A percentile compares a stretch with the other conserved stretches of the same genome.
Conservation (phyloP, 768 basidiomycete species). For the Kwoniella dendrophila region DNA sequence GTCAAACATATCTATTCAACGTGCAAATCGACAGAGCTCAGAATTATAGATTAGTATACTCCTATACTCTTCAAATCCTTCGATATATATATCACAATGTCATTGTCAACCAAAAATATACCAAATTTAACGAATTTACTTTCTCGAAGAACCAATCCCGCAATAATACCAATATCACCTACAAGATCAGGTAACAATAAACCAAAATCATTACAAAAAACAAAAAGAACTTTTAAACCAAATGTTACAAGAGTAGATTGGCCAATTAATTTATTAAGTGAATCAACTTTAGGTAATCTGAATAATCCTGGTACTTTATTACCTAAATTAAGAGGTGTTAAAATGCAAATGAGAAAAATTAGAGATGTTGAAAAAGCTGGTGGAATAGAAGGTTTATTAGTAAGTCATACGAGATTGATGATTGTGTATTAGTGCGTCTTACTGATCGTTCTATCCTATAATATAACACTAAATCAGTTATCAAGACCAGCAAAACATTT, state of each 20-base stretch:
- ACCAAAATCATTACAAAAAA: conserved; percentile 55
- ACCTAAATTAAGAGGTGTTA: conserved; percentile 42
- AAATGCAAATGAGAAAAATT: conserved; percentile 48
- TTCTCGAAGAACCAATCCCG: conserved; percentile 41
- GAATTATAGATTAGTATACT: too few relatives aligned
- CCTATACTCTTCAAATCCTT: too few relatives aligned
- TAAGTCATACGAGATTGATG: conserved; percentile 38
- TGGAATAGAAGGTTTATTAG: conserved; percentile 53
- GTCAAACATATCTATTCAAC: background rate
- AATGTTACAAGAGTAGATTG: conserved; percentile 46
- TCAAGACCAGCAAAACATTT: conserved; percentile 44
- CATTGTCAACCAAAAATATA: conserved; percentile 22
- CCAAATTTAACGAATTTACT: conserved; percentile 18
- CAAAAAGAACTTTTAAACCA: conserved; percentile 46
- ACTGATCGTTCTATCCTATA: background rate
- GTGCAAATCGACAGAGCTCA: background rate
- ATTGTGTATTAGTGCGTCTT: background rate
- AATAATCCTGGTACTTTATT: background rate
- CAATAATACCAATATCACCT: conserved; percentile 48
- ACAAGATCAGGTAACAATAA: conserved; percentile 51
- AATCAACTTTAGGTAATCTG: background rate
- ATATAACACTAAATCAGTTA: conserved; percentile 26
- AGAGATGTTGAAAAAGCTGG: conserved; percentile 53
- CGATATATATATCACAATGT: too few relatives aligned
- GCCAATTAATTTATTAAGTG: conserved; percentile 27